Evolutionary conservation across 495 filamentous ascomycete genomes (phyloP), one percentile per base, ranked within the genome.

Genomic region (Podospora tetraspora): DNA sequence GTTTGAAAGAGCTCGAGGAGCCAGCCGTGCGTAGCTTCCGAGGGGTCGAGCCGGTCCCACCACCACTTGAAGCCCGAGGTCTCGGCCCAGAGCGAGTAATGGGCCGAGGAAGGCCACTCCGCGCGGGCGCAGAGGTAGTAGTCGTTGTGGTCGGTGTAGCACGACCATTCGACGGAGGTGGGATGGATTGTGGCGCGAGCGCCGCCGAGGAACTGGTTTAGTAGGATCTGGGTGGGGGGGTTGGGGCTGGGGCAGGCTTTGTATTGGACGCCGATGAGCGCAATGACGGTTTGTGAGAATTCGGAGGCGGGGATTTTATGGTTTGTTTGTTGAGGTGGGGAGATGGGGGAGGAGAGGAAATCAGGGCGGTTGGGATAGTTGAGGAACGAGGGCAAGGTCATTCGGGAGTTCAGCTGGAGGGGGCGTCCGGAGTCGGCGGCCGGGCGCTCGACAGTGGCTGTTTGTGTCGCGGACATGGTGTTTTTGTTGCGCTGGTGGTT

Each of bases 1-100:
- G 72, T 59, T 77, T 74, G 1, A 75, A 78, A 74, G 24, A 76
- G 67, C 66, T 79, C 76, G 21, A 74, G 71, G 63, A 78, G 77
- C 73, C 76, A 78, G 52, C 75, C 76, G 59, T 62, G 73, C 66
- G 5, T 7, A 57, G 34, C 70, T 29, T 9, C 24, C 34, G 3
- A 21, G 37, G 16, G 62, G 61, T 19, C 70, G 13, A 77, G 68
- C 4, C 23, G 57, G 2, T 73, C 57, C 77, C 77, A 79, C 76
- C 77, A 78, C 12, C 29, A 34, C 12, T 69, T 23, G 66, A 79
- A 79, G 0, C 76, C 76, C 0, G 71, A 73, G 16, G 61, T 5
- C 11, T 32, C n/a, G 12, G 67, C 61, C 76, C 77, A 79, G 3
- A 64, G n/a, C 10, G 68, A 34, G 69, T 74, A 74, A 10, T 60